Evolutionary conservation across 148 eudicot genomes (phyloP), one percentile per base, ranked within the genome.

Genomic region (Cornus florida): DNA sequence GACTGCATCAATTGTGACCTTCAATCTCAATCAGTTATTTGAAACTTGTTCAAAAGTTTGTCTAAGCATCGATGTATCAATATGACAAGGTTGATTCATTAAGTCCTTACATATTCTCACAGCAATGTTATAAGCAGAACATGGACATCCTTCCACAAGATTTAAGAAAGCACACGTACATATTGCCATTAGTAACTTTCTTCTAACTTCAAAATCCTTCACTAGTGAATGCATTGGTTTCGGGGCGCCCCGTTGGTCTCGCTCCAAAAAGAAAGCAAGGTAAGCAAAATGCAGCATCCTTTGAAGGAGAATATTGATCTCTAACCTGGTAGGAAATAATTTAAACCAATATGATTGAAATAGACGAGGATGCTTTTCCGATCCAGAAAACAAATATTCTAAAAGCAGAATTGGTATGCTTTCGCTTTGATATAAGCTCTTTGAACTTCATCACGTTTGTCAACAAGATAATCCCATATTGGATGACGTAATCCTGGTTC

Each of bases 201-300:
- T 28, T 28, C 28, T 28, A 28, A 28, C 28, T 28, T 28, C 28
- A 1, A 28, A 28, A 28, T 28, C 28, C 28, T 28, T 28, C 28
- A 28, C 28, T 28, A 28, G 28, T 28, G 28, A 28, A 28, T 28
- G 28, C 28, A 28, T 28, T 28, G 28, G 28, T 28, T 28, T 28
- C 28, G 28, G 28, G 28, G 1, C 28, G 28, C 1, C 1, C 28
- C 28, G 28, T 28, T 28, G 1, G 28, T 28, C 28, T 28, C 1
- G 28, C 28, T 28, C 28, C 28, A 28, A 28, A 28, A 28, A 28
- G 28, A 28, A 28, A 28, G 28, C 28, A 28, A 28, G 28, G 24
- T 17, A 65, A 20, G 24, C 69, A 65, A 65, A 20, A 65, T n/a
- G 69, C 69, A 65, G 69, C 69, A 65, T 65, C 69, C 19, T n/a